A percentile compares a stretch with the other conserved stretches of the same genome.
These are phyloP conservation scores for Ceriops zippeliana DNA, from an alignment of 345 rosid genomes.

Conservation along the genomic window DNA sequence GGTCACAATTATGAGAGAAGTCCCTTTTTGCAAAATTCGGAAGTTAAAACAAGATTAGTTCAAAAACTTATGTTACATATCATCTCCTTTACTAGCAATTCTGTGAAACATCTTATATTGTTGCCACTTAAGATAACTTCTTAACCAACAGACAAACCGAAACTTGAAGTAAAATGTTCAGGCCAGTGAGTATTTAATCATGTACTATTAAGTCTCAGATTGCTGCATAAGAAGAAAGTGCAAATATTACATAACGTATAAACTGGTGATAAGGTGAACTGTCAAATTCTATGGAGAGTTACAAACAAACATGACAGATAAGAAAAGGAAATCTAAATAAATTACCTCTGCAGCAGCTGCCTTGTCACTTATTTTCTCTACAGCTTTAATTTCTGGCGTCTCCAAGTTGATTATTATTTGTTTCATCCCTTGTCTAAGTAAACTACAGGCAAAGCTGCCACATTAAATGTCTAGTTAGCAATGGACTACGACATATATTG, in stretches of 20 bases:
- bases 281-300: not conserved
- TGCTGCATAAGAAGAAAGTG: not conserved
- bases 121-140: not conserved
- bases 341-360: slow-evolving; percentile 53
- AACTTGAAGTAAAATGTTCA: too few species aligned
- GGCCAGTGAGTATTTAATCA: too few species aligned
- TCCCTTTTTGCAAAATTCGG: not conserved
- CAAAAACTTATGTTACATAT: not conserved
- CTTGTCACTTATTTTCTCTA: slow-evolving; percentile 75
- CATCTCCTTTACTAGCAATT: not conserved
- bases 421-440: slow-evolving; percentile 90
- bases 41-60: not conserved
- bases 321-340: not conserved
- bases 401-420: slow-evolving; percentile 85
- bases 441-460: slow-evolving; percentile 89
- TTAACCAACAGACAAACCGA: too few species aligned
- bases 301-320: not conserved
- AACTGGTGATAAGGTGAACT: not conserved
- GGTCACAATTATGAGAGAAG: not conserved
- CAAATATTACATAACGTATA: too few species aligned
- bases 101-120: not conserved
- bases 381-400: slow-evolving; percentile 52
- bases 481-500: slow-evolving; percentile 3
- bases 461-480: slow-evolving; percentile 12
- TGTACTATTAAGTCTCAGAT: not conserved